A percentile compares a stretch with the other conserved stretches of the same genome.
phyloP scores from a whole-genome alignment of 2,329 filamentous ascomycete species.

The Talaromyces sp. region DNA sequence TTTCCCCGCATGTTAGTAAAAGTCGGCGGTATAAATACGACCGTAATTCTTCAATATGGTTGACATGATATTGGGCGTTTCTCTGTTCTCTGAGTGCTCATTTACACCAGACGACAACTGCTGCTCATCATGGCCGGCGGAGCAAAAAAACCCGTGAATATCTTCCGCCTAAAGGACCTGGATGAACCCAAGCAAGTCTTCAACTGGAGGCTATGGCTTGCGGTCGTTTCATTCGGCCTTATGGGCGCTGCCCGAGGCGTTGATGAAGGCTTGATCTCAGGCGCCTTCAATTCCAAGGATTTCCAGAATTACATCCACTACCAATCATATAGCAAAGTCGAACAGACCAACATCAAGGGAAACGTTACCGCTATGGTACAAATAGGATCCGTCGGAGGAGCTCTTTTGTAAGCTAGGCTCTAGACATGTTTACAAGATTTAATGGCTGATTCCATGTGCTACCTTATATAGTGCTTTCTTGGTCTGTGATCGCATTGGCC shows the following conservation, averaged over 20 bases:
- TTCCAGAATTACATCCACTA: slow-evolving; percentile 62
- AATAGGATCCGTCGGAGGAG: slow-evolving; percentile 70
- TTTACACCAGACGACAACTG: not conserved
- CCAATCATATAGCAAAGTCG: slow-evolving; percentile 49
- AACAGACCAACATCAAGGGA: slow-evolving; percentile 50
- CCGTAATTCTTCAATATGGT: not conserved
- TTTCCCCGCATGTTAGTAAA: not conserved
- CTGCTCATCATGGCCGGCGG: slow-evolving; percentile 42
- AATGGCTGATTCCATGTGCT: slow-evolving; percentile 2
- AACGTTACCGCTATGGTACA: slow-evolving; percentile 75
- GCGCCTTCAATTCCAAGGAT: slow-evolving; percentile 36
- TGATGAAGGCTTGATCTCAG: slow-evolving; percentile 71
- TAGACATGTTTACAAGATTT: slow-evolving; percentile 40
- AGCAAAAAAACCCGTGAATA: slow-evolving; percentile 33
- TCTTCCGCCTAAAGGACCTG: slow-evolving; percentile 15
- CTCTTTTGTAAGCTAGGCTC: slow-evolving; percentile 51
- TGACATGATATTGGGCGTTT: not conserved
- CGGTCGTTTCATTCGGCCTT: slow-evolving; percentile 66
- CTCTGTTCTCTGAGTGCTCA: not conserved
- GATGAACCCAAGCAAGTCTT: slow-evolving; percentile 64
- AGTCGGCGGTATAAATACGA: not conserved
- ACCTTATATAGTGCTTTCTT: slow-evolving; percentile 56
- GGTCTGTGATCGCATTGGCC: slow-evolving; percentile 60
- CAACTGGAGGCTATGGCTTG: slow-evolving; percentile 72
- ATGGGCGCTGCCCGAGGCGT: slow-evolving; percentile 70